Percentiles rank a stretch among this genome's conserved stretches.
phyloP scores from a whole-genome alignment of 2,329 filamentous ascomycete species.

The Zasmidium citrigriseum region DNA sequence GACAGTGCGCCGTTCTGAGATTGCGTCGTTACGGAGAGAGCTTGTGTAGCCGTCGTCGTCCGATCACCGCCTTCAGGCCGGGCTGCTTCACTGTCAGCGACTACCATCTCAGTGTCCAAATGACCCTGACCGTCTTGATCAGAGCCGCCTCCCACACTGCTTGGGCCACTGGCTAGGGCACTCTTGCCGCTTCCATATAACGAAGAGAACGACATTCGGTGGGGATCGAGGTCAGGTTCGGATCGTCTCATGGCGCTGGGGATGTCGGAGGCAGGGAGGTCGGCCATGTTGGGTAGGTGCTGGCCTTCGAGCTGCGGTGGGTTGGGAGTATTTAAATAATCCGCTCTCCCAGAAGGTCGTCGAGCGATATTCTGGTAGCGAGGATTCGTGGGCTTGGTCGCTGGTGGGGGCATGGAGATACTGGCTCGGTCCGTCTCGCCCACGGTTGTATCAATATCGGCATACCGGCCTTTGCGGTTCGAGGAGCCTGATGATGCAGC shows the following conservation, averaged over 20 bases:
- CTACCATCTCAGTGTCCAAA: constrained; percentile 13
- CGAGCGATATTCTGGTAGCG: constrained; percentile 24
- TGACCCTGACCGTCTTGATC: constrained; percentile 43
- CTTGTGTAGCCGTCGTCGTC: constrained; percentile 46
- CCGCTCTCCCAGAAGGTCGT: constrained; percentile 14
- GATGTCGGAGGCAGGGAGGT: constrained; percentile 19
- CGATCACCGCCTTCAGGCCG: constrained; percentile 17
- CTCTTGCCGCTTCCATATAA: constrained; percentile 66
- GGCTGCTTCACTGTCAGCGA: constrained; percentile 15
- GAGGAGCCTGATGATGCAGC: constrained; percentile 43
- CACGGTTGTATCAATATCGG: constrained; percentile 61
- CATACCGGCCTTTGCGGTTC: constrained; percentile 59
- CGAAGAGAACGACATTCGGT: constrained; percentile 73
- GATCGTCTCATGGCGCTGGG: constrained; percentile 23
- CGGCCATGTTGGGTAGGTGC: constrained; percentile 11
- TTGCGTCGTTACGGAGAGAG: constrained; percentile 46
- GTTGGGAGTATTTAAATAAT: not conserved
- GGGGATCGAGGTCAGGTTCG: constrained; percentile 48
- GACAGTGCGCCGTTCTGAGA: constrained; percentile 47
- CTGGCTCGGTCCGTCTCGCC: constrained; percentile 61
- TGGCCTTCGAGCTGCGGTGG: constrained; percentile 4
- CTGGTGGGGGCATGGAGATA: constrained; percentile 64
- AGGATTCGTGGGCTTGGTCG: constrained; percentile 15
- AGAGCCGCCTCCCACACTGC: constrained; percentile 46
- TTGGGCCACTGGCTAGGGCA: constrained; percentile 48